These are phyloP conservation scores for Candida neerlandica DNA, from an alignment of 1,139 yeast species.

Conservation along the genomic window DNA sequence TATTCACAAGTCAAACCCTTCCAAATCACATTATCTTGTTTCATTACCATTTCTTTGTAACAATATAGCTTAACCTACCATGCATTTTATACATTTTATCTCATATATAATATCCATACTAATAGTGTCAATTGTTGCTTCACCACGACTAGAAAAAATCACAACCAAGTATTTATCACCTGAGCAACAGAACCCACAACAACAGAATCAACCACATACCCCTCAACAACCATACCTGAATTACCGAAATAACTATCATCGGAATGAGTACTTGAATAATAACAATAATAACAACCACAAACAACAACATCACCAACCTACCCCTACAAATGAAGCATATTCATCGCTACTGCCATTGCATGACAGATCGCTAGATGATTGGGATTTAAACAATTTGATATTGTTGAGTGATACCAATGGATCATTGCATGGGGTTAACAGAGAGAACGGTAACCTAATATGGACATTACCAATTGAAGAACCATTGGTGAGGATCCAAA, in stretches of 20 bases:
- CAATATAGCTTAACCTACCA: not conserved
- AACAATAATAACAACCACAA: conserved; percentile 7
- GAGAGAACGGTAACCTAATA: conserved; percentile 72
- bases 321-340: conserved; percentile 4
- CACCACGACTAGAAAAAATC: conserved; percentile 30
- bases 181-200: conserved; percentile 12
- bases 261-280: conserved; percentile 11
- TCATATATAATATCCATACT: conserved; percentile 11
- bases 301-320: conserved; percentile 4
- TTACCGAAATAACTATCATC: conserved; percentile 14
- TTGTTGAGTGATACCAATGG: conserved; percentile 89
- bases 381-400: conserved; percentile 61
- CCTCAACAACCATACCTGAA: not conserved
- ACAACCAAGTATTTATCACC: conserved; percentile 18
- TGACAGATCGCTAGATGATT: conserved; percentile 50
- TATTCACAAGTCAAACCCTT: too few relatives aligned
- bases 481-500: conserved; percentile 51
- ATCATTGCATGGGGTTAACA: conserved; percentile 75
- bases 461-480: conserved; percentile 72
- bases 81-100: conserved; percentile 3
- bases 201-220: not conserved
- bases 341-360: conserved; percentile 35
- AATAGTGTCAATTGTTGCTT: conserved; percentile 15
- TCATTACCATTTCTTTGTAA: not conserved
- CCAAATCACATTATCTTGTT: not conserved